Conservation (phyloP, 1,139 yeast species). For the Tardiomyces blankii region DNA sequence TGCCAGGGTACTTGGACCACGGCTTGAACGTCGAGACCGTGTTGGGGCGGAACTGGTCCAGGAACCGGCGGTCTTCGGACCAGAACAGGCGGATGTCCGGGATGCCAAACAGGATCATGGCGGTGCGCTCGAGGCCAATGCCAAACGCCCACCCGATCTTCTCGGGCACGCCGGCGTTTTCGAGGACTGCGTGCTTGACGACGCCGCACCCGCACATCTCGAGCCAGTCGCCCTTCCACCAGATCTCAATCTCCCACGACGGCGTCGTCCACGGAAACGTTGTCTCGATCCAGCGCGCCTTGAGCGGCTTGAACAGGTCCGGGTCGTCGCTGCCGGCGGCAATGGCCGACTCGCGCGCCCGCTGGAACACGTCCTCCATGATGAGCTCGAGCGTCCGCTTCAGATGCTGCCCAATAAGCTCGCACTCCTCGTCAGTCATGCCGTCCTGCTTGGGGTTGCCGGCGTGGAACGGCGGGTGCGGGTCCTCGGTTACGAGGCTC, state of each 20-base stretch:
- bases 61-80: slow-evolving; percentile 74
- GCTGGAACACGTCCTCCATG: slow-evolving; percentile 73
- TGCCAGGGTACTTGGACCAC: slow-evolving; percentile 84
- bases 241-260: slow-evolving; percentile 95
- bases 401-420: slow-evolving; percentile 62
- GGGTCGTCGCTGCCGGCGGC: slow-evolving; percentile 53
- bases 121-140: slow-evolving; percentile 87
- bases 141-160: slow-evolving; percentile 97
- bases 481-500: slow-evolving; percentile 65
- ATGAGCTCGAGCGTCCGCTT: slow-evolving; percentile 77
- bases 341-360: slow-evolving; percentile 58
- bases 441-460: slow-evolving; percentile 70
- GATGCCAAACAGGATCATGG: slow-evolving; percentile 88
- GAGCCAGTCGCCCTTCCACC: slow-evolving; percentile 99
- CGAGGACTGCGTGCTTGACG: slow-evolving; percentile 66
- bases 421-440: slow-evolving; percentile 60
- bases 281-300: slow-evolving; percentile 91
- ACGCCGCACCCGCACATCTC: slow-evolving; percentile 97
- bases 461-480: slow-evolving; percentile 42
- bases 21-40: slow-evolving; percentile 68
- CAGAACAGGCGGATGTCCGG: slow-evolving; percentile 94
- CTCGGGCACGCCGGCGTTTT: slow-evolving; percentile 52
- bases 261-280: slow-evolving; percentile 99
- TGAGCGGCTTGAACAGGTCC: slow-evolving; percentile 62
- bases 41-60: slow-evolving; percentile 56